phyloP scores from a whole-genome alignment of 371 early-diverging fungal genomes.

The Mortierella sp. region DNA sequence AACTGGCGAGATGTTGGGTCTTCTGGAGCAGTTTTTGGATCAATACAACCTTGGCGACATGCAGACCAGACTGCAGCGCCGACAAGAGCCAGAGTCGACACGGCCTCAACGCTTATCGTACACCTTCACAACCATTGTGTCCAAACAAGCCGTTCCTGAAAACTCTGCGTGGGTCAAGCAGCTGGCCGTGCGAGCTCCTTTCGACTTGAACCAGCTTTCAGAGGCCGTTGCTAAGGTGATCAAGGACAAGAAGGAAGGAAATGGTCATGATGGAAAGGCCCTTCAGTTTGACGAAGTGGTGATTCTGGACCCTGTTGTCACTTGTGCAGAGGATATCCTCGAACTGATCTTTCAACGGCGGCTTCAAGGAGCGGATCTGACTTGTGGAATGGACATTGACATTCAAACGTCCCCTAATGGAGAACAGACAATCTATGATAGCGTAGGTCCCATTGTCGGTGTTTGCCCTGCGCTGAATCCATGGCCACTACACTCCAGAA shows the following conservation, averaged over 20 bases:
- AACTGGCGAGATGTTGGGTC: slow-evolving; percentile 5
- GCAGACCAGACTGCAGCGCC: background rate
- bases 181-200: slow-evolving; percentile 10
- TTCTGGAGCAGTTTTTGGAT: slow-evolving; percentile 18
- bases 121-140: slow-evolving; percentile 22
- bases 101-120: slow-evolving; percentile 8
- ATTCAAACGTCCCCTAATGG: no score
- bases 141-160: slow-evolving; percentile 4
- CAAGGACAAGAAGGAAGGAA: background rate
- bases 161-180: slow-evolving; percentile 15
- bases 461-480: no score
- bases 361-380: slow-evolving; percentile 38
- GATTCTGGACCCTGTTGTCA: slow-evolving; percentile 20
- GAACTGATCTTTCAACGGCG: slow-evolving; percentile 39
- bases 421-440: no score
- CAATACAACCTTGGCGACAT: slow-evolving; percentile 15
- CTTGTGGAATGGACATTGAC: slow-evolving; percentile 32
- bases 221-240: background rate
- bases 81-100: background rate
- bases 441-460: no score
- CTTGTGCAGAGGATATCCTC: slow-evolving; percentile 35
- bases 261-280: background rate
- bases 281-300: slow-evolving; percentile 19
- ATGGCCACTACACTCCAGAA: no score
- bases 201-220: no score